These are phyloP conservation scores for Anthracocystis panici-leucophaei DNA, from an alignment of 1,284 basidiomycete genomes.

Conservation along the genomic window DNA sequence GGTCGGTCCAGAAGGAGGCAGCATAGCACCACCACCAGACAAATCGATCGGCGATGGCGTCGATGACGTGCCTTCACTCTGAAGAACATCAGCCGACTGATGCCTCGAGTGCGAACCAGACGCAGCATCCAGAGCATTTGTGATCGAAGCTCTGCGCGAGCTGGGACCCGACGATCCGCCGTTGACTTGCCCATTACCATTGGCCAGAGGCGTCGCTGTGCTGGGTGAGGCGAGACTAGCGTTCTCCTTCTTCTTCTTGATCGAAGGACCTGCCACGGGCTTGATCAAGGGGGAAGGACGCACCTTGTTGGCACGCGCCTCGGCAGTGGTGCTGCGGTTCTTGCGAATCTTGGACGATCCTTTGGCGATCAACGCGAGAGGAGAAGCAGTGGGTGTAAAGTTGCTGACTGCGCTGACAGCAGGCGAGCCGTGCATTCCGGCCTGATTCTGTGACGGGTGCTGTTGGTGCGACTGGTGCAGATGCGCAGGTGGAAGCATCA, in stretches of 20 bases:
- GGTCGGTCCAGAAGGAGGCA: slow-evolving; percentile 41
- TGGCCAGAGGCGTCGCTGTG: slow-evolving; percentile 24
- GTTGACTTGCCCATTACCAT: slow-evolving; percentile 24
- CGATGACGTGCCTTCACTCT: slow-evolving; percentile 58
- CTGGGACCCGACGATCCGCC: slow-evolving; percentile 19
- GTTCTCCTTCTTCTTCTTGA: slow-evolving; percentile 48
- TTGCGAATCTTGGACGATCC: slow-evolving; percentile 54
- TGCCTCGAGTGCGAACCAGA: slow-evolving; percentile 32
- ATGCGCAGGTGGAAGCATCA: slow-evolving; percentile 57
- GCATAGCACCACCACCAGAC: slow-evolving; percentile 43
- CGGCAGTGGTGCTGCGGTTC: slow-evolving; percentile 60
- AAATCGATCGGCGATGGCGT: slow-evolving; percentile 67
- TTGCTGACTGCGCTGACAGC: slow-evolving; percentile 33
- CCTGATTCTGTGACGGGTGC: slow-evolving; percentile 17
- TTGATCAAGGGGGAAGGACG: slow-evolving; percentile 67
- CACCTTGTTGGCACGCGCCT: slow-evolving; percentile 58
- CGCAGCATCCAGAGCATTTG: slow-evolving; percentile 4
- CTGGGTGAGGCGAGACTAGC: slow-evolving; percentile 18
- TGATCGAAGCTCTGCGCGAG: slow-evolving; percentile 37
- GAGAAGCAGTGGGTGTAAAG: slow-evolving; percentile 60
- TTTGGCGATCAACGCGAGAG: slow-evolving; percentile 51
- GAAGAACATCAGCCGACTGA: slow-evolving; percentile 53
- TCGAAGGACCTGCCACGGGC: slow-evolving; percentile 48
- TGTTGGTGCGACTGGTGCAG: slow-evolving; percentile 65
- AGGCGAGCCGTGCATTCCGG: slow-evolving; percentile 37